Evolutionary conservation across 805 yeast genomes (phyloP).

Genomic region (Pichia sporocuriosa): DNA sequence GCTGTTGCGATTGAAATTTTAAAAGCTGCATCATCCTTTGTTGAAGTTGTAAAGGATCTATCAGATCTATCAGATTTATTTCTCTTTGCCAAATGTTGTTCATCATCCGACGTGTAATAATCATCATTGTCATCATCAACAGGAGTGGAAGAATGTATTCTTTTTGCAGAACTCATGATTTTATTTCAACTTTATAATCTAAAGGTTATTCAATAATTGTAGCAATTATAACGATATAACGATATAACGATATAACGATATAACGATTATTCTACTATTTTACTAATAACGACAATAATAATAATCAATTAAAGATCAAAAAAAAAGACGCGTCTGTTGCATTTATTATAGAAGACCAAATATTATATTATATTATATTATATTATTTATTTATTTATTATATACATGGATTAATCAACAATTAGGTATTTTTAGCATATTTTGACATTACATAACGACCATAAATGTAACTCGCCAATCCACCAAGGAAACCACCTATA

Average conservation of each 20-base stretch:
- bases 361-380: background rate
- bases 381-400: background rate
- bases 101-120: background rate
- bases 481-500: constrained; percentile 62
- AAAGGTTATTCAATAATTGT: no score
- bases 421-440: constrained; percentile 3
- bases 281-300: no score
- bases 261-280: no score
- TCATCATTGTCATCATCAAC: background rate
- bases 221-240: no score
- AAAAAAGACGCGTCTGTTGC: background rate
- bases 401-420: background rate
- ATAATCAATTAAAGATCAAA: no score
- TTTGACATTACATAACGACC: constrained; percentile 9
- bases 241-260: no score
- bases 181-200: no score
- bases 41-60: background rate
- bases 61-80: background rate
- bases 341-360: background rate
- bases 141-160: no score
- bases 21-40: constrained; percentile 14
- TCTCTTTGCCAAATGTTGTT: no score
- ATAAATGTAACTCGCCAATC: constrained; percentile 18
- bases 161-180: background rate
- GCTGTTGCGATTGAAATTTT: constrained; percentile 28